Conservation (phyloP, 768 basidiomycete genomes). For the Auriculariales sp. region DNA sequence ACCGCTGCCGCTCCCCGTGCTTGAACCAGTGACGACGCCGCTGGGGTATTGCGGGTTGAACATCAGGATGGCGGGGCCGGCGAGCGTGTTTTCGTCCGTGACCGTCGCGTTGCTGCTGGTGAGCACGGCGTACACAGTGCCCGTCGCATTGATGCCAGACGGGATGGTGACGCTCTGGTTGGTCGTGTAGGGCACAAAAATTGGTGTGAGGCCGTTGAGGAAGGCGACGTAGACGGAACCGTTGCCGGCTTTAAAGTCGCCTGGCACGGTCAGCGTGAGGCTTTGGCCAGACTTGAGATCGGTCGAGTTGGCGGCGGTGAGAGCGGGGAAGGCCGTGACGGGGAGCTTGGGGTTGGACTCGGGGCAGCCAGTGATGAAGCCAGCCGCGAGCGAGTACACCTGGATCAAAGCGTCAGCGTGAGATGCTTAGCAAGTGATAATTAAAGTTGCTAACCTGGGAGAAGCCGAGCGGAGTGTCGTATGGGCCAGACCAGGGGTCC, state of each 20-base stretch:
- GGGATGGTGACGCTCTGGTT: conserved; percentile 26
- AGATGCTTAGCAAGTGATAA: conserved; percentile 14
- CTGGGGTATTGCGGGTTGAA: conserved; percentile 22
- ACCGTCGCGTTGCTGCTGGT: conserved; percentile 23
- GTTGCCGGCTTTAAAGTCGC: conserved; percentile 3
- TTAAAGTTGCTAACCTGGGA: conserved; percentile 14
- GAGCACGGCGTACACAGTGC: conserved; percentile 38
- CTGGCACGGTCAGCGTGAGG: conserved; percentile 15
- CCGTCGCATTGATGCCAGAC: conserved; percentile 18
- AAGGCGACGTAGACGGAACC: conserved; percentile 30
- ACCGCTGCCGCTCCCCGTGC: background rate
- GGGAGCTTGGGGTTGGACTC: conserved; percentile 30
- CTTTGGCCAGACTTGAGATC: conserved; percentile 14
- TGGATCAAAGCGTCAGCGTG: conserved; percentile 26
- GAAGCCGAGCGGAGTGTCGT: conserved; percentile 31
- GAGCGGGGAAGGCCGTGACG: conserved; percentile 36
- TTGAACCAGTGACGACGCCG: background rate
- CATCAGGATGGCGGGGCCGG: conserved; percentile 36
- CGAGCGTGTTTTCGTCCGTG: conserved; percentile 34
- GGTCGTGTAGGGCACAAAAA: conserved; percentile 20
- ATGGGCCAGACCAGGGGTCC: conserved; percentile 42
- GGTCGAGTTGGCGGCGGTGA: conserved; percentile 17
- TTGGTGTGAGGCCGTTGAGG: conserved; percentile 29
- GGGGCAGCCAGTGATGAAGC: conserved; percentile 41
- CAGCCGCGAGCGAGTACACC: conserved; percentile 23